These are phyloP conservation scores for Phyllosticta citrichinensis DNA, from an alignment of 2,329 filamentous ascomycete species.

Conservation along the genomic window DNA sequence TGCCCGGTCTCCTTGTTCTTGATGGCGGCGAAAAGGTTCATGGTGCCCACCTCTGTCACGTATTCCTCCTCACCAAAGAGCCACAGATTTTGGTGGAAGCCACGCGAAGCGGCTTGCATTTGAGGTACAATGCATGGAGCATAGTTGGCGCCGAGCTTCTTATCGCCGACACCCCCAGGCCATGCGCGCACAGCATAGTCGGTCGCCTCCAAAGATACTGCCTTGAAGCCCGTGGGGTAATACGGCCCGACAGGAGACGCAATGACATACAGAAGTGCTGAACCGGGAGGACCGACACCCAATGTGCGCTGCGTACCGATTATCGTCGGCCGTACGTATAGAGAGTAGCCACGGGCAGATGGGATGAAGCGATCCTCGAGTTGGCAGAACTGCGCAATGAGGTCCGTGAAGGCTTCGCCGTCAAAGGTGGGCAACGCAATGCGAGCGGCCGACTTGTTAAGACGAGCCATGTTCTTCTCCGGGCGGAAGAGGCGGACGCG, in stretches of 20 bases:
- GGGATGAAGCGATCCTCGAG: slow-evolving; percentile 88
- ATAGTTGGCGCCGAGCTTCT: slow-evolving; percentile 98
- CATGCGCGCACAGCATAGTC: slow-evolving; percentile 95
- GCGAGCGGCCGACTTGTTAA: slow-evolving; percentile 84
- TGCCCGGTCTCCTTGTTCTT: slow-evolving; percentile 78
- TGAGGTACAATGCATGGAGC: slow-evolving; percentile 98
- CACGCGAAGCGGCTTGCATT: slow-evolving; percentile 77
- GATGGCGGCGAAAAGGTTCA: slow-evolving; percentile 92
- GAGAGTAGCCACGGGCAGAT: slow-evolving; percentile 69
- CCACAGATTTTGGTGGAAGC: slow-evolving; percentile 98
- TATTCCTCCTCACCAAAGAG: slow-evolving; percentile 92
- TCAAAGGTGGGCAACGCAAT: slow-evolving; percentile 90
- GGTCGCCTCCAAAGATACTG: slow-evolving; percentile 87
- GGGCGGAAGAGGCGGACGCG: slow-evolving; percentile 82
- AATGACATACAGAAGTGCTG: slow-evolving; percentile 87
- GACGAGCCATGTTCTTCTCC: slow-evolving; percentile 87
- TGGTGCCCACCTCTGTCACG: slow-evolving; percentile 94
- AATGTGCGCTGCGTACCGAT: slow-evolving; percentile 95
- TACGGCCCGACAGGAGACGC: slow-evolving; percentile 94
- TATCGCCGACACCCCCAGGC: slow-evolving; percentile 95
- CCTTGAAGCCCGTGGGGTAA: slow-evolving; percentile 98
- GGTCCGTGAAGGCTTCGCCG: slow-evolving; percentile 59
- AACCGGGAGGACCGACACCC: slow-evolving; percentile 84
- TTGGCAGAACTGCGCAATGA: slow-evolving; percentile 71
- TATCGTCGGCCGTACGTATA: slow-evolving; percentile 93